Base-by-base conservation (phyloP, 192 early-diverging fungal genomes). In the Obelidium mucronatum region DNA sequence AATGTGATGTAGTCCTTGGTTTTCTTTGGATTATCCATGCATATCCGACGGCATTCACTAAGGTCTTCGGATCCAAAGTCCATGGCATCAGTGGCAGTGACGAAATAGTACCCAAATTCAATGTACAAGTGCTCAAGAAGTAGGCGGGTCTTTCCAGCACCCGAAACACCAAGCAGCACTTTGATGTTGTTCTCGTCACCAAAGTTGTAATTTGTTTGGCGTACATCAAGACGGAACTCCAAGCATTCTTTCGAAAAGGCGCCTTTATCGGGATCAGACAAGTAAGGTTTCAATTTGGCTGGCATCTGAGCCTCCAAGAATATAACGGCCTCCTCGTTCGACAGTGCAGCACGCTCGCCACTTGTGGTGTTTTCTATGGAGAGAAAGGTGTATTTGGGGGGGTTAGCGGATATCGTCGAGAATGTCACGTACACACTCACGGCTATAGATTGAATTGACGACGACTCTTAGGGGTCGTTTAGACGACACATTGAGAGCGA, bases 81-180 rank as follows among this genome's bases (percentile, higher is more conserved):
- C 0, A 26, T 0, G 30, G 17, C 15, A 15, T 30, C 24, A 15
- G 15, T 6, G 15, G 13, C 31, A 35, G 13, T 26, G 1, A 64
- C 59, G 30, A 74, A 74, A 40, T 74, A 74, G 40, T 74, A 74
- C 26, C 73, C 73, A 2, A 64, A 64, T 61, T 71, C 6, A 1
- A 24, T 26, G 34, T 30, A 73, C 11, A 74, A 68, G 13, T 75
- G 2, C 40, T 74, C 73, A 48, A 74, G 73, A 24, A 74, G 73
- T 28, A 24, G 40, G 22, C 73, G 75, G 8, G 73, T 74, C 74
- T 74, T 74, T 33, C 73, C 73, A 48, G 73, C 11, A 22, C 73
- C 73, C 69, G 73, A 74, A 11, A 74, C 73, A 31, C 15, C 8
- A 19, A 60, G 58, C 6, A 74, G 44, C n/a, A 74, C 11, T 74